Percentiles rank a stretch among this genome's conserved stretches.
Evolutionary conservation across 2,329 filamentous ascomycete species (phyloP).

Genomic region (Scedosporium minutisporum): DNA sequence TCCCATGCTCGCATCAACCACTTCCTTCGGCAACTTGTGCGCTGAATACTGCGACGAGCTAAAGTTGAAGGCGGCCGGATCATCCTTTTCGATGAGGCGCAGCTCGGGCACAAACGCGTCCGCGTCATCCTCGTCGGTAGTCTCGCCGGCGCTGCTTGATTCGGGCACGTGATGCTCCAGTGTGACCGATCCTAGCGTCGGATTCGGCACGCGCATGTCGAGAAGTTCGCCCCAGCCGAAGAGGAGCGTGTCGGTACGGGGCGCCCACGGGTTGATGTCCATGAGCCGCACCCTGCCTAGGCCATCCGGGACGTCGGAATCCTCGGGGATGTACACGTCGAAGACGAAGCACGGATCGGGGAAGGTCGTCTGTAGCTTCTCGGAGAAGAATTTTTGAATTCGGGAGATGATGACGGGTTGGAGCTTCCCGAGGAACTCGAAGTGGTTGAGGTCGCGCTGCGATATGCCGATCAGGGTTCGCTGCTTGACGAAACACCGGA

Average conservation of each 20-base stretch:
- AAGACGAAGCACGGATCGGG: slow-evolving; percentile 79
- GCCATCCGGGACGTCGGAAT: slow-evolving; percentile 40
- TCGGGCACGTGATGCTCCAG: slow-evolving; percentile 15
- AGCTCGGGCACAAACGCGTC: slow-evolving; percentile 58
- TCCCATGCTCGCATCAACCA: slow-evolving; percentile 61
- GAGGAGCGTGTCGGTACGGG: slow-evolving; percentile 75
- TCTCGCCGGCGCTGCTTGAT: slow-evolving; percentile 26
- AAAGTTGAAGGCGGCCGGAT: slow-evolving; percentile 83
- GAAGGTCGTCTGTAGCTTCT: slow-evolving; percentile 65
- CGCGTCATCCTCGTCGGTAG: slow-evolving; percentile 28
- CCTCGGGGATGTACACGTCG: slow-evolving; percentile 81
- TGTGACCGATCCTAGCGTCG: slow-evolving; percentile 39
- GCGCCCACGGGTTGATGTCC: slow-evolving; percentile 93
- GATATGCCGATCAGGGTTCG: slow-evolving; percentile 71
- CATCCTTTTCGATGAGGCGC: slow-evolving; percentile 70
- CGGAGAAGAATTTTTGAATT: slow-evolving; percentile 68
- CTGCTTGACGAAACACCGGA: slow-evolving; percentile 87
- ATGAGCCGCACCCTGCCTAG: slow-evolving; percentile 74
- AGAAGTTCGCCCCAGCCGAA: slow-evolving; percentile 88
- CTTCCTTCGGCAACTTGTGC: slow-evolving; percentile 89
- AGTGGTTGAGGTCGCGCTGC: slow-evolving; percentile 85
- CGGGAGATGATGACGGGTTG: slow-evolving; percentile 55
- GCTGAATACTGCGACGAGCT: slow-evolving; percentile 82
- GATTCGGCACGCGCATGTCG: slow-evolving; percentile 52
- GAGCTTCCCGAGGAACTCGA: slow-evolving; percentile 64